Conservation (phyloP, 352 stramenopile species). For the Globisporangium splendens region DNA sequence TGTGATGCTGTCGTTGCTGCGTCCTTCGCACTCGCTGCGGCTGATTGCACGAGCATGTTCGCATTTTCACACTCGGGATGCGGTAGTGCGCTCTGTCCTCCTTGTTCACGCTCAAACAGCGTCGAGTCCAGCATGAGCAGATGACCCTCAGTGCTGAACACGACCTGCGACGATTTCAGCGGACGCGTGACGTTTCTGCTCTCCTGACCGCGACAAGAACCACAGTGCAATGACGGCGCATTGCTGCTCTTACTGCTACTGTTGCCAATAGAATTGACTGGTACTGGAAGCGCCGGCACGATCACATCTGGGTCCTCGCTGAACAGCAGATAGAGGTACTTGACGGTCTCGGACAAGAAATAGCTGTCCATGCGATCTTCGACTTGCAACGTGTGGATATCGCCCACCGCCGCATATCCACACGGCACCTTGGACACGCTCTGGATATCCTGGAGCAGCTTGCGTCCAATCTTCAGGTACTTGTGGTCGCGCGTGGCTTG, state of each 20-base stretch:
- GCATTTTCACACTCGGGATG: conserved; percentile 48
- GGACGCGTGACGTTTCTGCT: conserved; percentile 17
- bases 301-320: conserved; percentile 86
- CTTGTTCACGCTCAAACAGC: conserved; percentile 36
- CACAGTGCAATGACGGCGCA: not conserved
- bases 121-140: conserved; percentile 58
- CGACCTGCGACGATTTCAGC: conserved; percentile 63
- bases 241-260: conserved; percentile 2
- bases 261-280: conserved; percentile 5
- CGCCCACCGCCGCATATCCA: conserved; percentile 89
- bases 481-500: conserved; percentile 85
- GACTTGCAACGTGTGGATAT: conserved; percentile 89
- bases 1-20: not conserved
- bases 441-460: conserved; percentile 87
- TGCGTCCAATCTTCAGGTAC: conserved; percentile 88
- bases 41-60: conserved; percentile 25
- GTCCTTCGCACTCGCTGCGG: not conserved
- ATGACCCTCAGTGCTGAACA: conserved; percentile 85
- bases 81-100: conserved; percentile 4
- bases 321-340: conserved; percentile 99
- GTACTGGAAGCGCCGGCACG: conserved; percentile 34
- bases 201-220: not conserved
- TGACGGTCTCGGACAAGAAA: conserved; percentile 98
- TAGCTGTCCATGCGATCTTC: conserved; percentile 98
- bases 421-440: conserved; percentile 86